Conservation (phyloP, 495 filamentous ascomycete species). For the Aspergillus diversus region DNA sequence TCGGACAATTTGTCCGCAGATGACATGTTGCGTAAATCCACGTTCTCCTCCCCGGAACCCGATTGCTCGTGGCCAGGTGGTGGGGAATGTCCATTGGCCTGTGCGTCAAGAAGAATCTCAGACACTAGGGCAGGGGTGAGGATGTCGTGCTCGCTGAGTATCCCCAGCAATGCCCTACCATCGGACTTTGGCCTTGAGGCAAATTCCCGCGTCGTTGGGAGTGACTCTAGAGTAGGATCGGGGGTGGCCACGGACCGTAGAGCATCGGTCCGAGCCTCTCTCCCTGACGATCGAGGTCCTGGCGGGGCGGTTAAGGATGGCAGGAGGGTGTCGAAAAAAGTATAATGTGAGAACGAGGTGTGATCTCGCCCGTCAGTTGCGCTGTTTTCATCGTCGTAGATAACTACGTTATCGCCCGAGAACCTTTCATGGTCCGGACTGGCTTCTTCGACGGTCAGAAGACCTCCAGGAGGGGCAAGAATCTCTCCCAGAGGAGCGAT, state of each 20-base stretch:
- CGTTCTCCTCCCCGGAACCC: background rate
- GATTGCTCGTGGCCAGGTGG: background rate
- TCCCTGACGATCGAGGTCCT: constrained; percentile 18
- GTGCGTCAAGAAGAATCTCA: constrained; percentile 46
- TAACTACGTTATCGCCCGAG: constrained; percentile 36
- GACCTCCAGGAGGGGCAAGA: constrained; percentile 38
- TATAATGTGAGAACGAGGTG: constrained; percentile 37
- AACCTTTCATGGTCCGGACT: constrained; percentile 39
- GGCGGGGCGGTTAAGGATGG: constrained; percentile 14
- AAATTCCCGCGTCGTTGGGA: constrained; percentile 38
- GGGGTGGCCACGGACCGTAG: constrained; percentile 15
- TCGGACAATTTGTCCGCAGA: constrained; percentile 19
- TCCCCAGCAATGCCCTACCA: constrained; percentile 38
- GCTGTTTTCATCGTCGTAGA: constrained; percentile 42
- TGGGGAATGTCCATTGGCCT: constrained; percentile 27
- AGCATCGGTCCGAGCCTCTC: constrained; percentile 19
- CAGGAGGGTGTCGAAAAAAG: constrained; percentile 30
- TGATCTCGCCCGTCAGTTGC: constrained; percentile 34
- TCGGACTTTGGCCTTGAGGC: constrained; percentile 34
- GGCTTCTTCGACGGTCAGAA: constrained; percentile 48
- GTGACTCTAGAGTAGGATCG: constrained; percentile 2
- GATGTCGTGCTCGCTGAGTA: constrained; percentile 24
- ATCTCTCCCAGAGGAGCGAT: constrained; percentile 65
- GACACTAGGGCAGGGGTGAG: constrained; percentile 45
- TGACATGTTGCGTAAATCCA: background rate